These are phyloP conservation scores for Plasmodium vivax DNA, from an alignment of 169 alveolate species.

Conservation along the genomic window DNA sequence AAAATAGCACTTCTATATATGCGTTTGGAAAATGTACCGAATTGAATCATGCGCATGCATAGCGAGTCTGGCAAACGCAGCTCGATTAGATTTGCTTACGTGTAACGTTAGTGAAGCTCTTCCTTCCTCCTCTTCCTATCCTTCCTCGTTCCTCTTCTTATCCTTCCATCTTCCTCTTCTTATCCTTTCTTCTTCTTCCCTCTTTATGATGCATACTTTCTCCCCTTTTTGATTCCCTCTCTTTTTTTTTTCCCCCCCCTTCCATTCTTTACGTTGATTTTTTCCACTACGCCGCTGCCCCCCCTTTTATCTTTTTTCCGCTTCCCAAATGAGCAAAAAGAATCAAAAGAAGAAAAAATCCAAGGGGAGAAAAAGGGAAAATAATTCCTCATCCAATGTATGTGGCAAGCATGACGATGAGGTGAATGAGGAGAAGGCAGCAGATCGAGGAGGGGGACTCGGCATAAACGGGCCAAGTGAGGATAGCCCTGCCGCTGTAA, in stretches of 20 bases:
- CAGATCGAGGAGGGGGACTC: not conserved
- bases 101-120: not conserved
- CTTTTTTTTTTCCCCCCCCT: not conserved
- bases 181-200: not conserved
- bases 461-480: not conserved
- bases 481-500: not conserved
- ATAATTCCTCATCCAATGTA: constrained; percentile 5
- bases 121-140: not conserved
- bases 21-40: not conserved
- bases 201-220: not conserved
- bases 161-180: not conserved
- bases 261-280: not conserved
- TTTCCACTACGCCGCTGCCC: not conserved
- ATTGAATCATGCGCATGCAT: not conserved
- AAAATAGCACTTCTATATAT: not conserved
- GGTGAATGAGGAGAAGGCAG: not conserved
- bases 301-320: not conserved
- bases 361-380: constrained; percentile 16
- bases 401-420: not conserved
- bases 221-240: not conserved
- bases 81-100: not conserved
- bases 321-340: constrained; percentile 21
- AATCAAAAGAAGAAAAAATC: constrained; percentile 13
- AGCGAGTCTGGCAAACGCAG: not conserved
- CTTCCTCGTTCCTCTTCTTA: not conserved